Base-by-base conservation (phyloP, 805 yeast species). In the Yamadazyma phyllophila region DNA sequence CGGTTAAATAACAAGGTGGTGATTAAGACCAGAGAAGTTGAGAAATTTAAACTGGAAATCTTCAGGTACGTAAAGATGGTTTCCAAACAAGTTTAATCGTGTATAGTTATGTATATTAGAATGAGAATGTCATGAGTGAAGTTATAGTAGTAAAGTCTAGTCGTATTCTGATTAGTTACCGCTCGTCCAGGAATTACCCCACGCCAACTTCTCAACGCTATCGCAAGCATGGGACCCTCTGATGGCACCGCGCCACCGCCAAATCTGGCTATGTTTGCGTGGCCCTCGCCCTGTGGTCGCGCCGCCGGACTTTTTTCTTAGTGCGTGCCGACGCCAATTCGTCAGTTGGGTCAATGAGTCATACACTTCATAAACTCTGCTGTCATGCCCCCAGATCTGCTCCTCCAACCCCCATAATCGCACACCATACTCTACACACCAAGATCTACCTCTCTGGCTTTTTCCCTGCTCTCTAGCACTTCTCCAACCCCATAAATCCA, bases 21-120 rank as follows among this genome's bases (percentile, higher is more conserved):
- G 39, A 66, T 72, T 44, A 70, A 69, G 45, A 58, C 61, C 39
- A 55, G 60, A 24, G 77, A 72, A 56, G 47, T 72, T 35, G 51
- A 60, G 8, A 64, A 65, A 45, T 60, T 72, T 55, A 68, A 65
- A 51, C 51, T 56, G 43, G 77, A 72, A 50, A 63, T 71, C 32
- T 67, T 61, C 48, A 61, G 75, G 38, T 71, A 69, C 52, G 73
- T 71, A 26, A 68, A 66, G 49, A 67, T 69, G 73, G 73, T 71
- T 52, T 60, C 45, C 50, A 53, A 44, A 37, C 44, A 47, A 36
- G 43, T 46, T 16, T 42, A 34, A 38, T 24, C 10, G 40, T 39
- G 33, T 44, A 32, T 45, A 45, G 26, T 33, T 29, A 36, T n/a
- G 24, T 39, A 40, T 40, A 30, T 24, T 37, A 37, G 32, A 32